Evolutionary conservation across 106 monocot genomes (phyloP), one percentile per base, ranked within the genome.

Genomic region (Dendrobium officinale): DNA sequence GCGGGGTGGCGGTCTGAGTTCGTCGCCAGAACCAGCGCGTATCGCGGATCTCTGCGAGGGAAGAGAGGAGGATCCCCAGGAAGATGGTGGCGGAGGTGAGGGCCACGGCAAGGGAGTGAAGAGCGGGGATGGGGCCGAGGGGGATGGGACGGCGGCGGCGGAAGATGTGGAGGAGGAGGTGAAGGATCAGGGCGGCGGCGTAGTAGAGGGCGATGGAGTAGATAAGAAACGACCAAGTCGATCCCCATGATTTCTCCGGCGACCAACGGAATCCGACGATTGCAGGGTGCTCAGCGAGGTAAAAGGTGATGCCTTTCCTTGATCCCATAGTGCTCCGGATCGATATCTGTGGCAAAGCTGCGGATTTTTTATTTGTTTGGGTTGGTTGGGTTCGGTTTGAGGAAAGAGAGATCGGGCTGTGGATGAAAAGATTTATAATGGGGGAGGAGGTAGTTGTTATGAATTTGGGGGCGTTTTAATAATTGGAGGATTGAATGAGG

Each of bases 191-290:
- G 68, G 88, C 82, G 75, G 79, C 42, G 27, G 83, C 33, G 84
- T 88, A 27, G 87, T 91, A 91, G 84, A 89, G 13, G 74, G 80
- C 59, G 81, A 98, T 80, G 82, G 92, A 83, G 78, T 79, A 55
- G 86, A 95, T 22, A 72, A 98, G 92, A 84, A 95, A 98, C 61
- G 79, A 88, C 98, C 98, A 98, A 9, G 98, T 98, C 15, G 94
- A 88, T 70, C 91, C 90, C 85, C 87, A 95, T 2, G 86, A 87
- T 3, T 84, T 73, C 66, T 91, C 85, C 85, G 85, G 83, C 82
- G 91, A 88, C 98, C 98, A 98, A 33, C 98, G 91, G 89, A 98
- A 98, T 7, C 88, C 89, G 7, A 98, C 92, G 80, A 98, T 95
- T 13, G 91, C n/a, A 56, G 98, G 98, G 75, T 94, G 94, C 79